A percentile compares a stretch with the other conserved stretches of the same genome.
Evolutionary conservation across 1,284 basidiomycete species (phyloP).

Genomic region (Puccinia hordei): DNA sequence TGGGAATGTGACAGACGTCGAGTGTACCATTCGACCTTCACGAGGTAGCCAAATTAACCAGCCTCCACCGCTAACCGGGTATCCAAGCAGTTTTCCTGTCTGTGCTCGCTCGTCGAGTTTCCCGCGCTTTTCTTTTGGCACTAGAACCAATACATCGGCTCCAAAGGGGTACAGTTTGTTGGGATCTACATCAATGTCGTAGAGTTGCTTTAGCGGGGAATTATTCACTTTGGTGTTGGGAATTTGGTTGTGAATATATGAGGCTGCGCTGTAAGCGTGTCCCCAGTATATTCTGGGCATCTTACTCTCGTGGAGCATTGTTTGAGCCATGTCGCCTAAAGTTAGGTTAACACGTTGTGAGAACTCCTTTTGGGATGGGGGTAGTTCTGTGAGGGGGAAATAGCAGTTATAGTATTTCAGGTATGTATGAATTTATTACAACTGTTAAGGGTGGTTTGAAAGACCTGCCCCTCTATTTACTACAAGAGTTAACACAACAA

Average conservation of each 20-base stretch:
- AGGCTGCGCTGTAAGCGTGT: not conserved
- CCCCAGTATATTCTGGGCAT: not conserved
- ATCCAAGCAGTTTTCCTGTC: not conserved
- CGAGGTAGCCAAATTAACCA: not conserved
- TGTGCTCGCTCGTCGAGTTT: not conserved
- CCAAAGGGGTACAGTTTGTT: not conserved
- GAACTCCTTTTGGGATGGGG: too few relatives aligned
- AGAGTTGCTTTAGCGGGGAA: not conserved
- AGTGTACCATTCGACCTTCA: not conserved
- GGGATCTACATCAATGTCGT: not conserved
- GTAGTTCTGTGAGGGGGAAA: too few relatives aligned
- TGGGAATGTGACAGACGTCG: not conserved
- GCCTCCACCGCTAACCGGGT: not conserved
- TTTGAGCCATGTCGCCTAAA: conserved; percentile 1
- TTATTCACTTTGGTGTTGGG: not conserved
- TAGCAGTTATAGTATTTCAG: too few relatives aligned
- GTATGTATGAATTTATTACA: too few relatives aligned
- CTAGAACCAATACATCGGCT: not conserved
- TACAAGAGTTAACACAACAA: too few relatives aligned
- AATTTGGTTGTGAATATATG: not conserved
- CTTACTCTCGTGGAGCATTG: not conserved
- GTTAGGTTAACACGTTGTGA: not conserved
- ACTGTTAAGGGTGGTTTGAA: too few relatives aligned
- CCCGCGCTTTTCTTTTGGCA: not conserved
- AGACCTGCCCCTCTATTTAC: too few relatives aligned